Percentiles rank a stretch among this genome's conserved stretches.
These are phyloP conservation scores for Suillus occidentalis DNA, from an alignment of 768 basidiomycete species.

Conservation along the genomic window DNA sequence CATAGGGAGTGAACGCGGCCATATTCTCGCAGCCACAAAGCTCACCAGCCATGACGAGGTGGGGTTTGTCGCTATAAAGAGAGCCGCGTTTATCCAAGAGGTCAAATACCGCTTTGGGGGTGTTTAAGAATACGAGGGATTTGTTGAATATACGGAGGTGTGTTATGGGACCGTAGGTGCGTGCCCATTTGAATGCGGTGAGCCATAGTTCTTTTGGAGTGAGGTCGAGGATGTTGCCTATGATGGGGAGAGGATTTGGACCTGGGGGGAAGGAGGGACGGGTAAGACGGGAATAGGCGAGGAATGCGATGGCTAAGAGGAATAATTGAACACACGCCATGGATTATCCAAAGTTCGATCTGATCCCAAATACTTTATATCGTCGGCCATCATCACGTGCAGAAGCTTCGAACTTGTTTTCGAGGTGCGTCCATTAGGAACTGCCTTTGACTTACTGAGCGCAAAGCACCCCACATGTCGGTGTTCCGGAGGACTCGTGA, in stretches of 20 bases:
- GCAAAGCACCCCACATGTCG: background rate
- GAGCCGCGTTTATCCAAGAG: constrained; percentile 69
- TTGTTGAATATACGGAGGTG: constrained; percentile 68
- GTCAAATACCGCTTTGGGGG: constrained; percentile 56
- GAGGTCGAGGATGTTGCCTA: constrained; percentile 66
- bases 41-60: constrained; percentile 68
- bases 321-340: background rate
- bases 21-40: constrained; percentile 72
- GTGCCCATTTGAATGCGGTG: constrained; percentile 56
- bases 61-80: constrained; percentile 75
- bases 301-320: constrained; percentile 18
- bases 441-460: background rate
- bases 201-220: constrained; percentile 66
- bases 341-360: too few species aligned
- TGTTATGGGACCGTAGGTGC: constrained; percentile 54
- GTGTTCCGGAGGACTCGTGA: too few species aligned
- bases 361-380: background rate
- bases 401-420: background rate
- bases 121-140: constrained; percentile 67
- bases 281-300: constrained; percentile 18
- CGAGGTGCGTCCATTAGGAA: background rate
- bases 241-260: constrained; percentile 60
- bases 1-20: constrained; percentile 69
- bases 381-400: background rate
- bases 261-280: constrained; percentile 56